Percentiles rank a stretch among this genome's conserved stretches.
phyloP scores from a whole-genome alignment of 495 filamentous ascomycete species.

The Rhypophila decipiens region DNA sequence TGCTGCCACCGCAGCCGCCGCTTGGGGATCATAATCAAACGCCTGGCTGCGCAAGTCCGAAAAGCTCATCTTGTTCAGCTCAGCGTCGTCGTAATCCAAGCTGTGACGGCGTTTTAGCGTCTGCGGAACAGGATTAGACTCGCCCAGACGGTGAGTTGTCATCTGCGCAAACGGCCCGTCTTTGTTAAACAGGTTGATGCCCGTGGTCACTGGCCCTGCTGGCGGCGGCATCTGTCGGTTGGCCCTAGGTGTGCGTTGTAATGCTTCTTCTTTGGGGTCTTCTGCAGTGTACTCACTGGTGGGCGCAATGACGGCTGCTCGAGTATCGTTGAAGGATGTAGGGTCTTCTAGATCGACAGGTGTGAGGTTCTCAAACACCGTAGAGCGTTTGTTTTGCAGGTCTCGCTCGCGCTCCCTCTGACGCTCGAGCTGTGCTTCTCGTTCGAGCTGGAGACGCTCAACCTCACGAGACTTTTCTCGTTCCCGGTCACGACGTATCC shows the following conservation, averaged over 20 bases:
- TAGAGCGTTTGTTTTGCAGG: slow-evolving; percentile 24
- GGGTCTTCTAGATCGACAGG: slow-evolving; percentile 15
- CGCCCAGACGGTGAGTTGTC: slow-evolving; percentile 28
- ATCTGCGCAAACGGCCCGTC: slow-evolving; percentile 19
- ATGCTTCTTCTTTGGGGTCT: slow-evolving; percentile 15
- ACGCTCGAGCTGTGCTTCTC: slow-evolving; percentile 15
- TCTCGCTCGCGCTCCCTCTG: slow-evolving; percentile 16
- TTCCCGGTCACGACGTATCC: slow-evolving; percentile 16
- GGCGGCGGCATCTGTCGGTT: slow-evolving; percentile 6
- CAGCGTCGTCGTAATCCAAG: slow-evolving; percentile 48
- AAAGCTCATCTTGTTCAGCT: slow-evolving; percentile 49
- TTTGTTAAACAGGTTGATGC: slow-evolving; percentile 3
- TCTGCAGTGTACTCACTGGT: slow-evolving; percentile 15
- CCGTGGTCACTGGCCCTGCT: slow-evolving; percentile 4
- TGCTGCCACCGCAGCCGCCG: slow-evolving; percentile 21
- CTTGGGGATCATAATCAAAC: slow-evolving; percentile 50
- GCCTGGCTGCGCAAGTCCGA: slow-evolving; percentile 43
- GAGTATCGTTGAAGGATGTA: slow-evolving; percentile 25
- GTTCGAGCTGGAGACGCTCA: too few species aligned
- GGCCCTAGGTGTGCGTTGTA: slow-evolving; percentile 20
- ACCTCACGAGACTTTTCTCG: slow-evolving; percentile 15
- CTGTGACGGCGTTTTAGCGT: slow-evolving; percentile 33
- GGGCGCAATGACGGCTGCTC: slow-evolving; percentile 17
- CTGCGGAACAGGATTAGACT: slow-evolving; percentile 1
- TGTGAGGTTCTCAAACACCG: slow-evolving; percentile 23